Evolutionary conservation across 495 filamentous ascomycete species (phyloP).

Genomic region (Neurospora tetraspora): DNA sequence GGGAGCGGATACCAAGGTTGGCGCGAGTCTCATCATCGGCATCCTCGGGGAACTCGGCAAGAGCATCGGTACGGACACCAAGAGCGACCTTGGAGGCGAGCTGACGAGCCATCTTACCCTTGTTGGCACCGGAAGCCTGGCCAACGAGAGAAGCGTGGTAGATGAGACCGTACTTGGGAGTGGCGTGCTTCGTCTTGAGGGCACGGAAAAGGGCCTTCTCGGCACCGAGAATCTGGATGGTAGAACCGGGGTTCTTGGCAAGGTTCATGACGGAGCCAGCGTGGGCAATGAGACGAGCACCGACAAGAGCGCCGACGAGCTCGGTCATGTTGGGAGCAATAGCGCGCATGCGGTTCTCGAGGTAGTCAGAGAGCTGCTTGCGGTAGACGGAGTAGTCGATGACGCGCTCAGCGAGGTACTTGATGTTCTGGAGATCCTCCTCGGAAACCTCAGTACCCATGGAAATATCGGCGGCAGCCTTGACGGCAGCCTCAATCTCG

Average conservation of each 20-base stretch:
- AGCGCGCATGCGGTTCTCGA: constrained; percentile 88
- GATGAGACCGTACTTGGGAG: constrained; percentile 97
- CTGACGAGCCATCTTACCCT: constrained; percentile 98
- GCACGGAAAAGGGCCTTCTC: constrained; percentile 98
- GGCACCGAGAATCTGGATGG: constrained; percentile 94
- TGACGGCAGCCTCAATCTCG: constrained; percentile 86
- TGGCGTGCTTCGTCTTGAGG: constrained; percentile 98
- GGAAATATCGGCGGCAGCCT: constrained; percentile 86
- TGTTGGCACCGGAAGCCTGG: constrained; percentile 93
- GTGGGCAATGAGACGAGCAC: constrained; percentile 91
- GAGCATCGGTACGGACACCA: constrained; percentile 84
- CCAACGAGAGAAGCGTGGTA: constrained; percentile 96
- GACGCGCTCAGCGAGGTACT: constrained; percentile 84
- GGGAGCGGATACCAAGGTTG: constrained; percentile 59
- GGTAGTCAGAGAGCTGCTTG: constrained; percentile 74
- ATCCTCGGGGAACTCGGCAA: constrained; percentile 64
- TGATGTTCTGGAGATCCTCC: constrained; percentile 85
- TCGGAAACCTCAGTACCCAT: constrained; percentile 96
- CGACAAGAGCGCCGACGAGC: constrained; percentile 88
- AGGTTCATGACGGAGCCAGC: constrained; percentile 91
- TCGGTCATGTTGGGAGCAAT: constrained; percentile 94
- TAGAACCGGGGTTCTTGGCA: constrained; percentile 91
- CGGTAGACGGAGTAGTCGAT: constrained; percentile 85
- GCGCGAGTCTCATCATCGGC: constrained; percentile 81
- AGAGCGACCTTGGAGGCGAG: constrained; percentile 87